Conservation (phyloP, 2,329 filamentous ascomycete genomes). For the Akanthomyces lecanii region DNA sequence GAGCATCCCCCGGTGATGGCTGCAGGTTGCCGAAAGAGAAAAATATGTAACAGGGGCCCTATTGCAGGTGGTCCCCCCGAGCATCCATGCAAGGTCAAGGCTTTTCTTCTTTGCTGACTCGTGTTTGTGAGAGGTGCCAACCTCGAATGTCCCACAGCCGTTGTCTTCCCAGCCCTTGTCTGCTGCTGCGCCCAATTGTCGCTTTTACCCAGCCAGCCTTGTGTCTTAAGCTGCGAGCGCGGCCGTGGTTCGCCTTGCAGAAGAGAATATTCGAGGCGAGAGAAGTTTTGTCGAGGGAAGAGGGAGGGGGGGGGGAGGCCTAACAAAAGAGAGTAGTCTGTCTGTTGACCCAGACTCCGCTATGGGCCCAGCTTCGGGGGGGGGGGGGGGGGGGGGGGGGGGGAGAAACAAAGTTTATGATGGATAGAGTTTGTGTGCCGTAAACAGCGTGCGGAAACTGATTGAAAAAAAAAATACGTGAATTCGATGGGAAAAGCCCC, state of each 20-base stretch:
- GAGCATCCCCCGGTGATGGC: not conserved
- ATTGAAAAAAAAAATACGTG: too few relatives aligned
- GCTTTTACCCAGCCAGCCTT: not conserved
- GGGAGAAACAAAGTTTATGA: not conserved
- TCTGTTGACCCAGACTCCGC: too few relatives aligned
- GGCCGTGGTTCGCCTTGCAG: not conserved
- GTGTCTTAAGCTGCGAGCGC: not conserved
- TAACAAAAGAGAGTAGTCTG: too few relatives aligned
- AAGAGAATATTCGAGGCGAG: not conserved
- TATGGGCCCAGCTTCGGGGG: too few relatives aligned
- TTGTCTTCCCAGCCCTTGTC: not conserved
- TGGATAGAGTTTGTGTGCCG: not conserved
- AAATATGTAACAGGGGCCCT: not conserved
- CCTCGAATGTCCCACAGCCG: not conserved
- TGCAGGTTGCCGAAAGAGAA: not conserved
- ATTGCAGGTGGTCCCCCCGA: not conserved
- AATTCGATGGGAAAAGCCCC: too few relatives aligned
- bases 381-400: too few relatives aligned
- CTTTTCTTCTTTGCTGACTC: slow-evolving; percentile 1
- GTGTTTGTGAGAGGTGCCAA: not conserved
- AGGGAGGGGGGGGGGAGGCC: too few relatives aligned
- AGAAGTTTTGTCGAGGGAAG: too few relatives aligned
- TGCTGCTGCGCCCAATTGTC: not conserved
- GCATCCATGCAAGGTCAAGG: not conserved
- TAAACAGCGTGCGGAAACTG: too few relatives aligned